Base-by-base conservation (phyloP, 2,329 filamentous ascomycete species). In the Aspergillus persii region DNA sequence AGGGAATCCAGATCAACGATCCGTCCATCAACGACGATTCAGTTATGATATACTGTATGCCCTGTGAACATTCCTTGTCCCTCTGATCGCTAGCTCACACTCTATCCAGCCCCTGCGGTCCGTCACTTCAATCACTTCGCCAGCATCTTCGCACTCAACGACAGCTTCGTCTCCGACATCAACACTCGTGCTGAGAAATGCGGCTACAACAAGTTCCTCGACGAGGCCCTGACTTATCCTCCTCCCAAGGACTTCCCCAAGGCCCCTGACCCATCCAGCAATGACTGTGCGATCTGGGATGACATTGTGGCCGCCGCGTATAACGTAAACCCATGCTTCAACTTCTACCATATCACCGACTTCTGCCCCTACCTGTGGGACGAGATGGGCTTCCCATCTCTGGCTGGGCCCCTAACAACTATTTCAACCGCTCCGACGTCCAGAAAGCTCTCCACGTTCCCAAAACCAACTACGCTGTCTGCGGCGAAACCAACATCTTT, bases 291-390 rank as follows among this genome's bases (percentile, higher is more conserved):
- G 44, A 68, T 90, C 11, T 88, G 82, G 70, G 72, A 81, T 53
- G 78, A 82, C 15, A 83, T 90, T 29, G 76, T 77, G 63, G 66
- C 78, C 0, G 87, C 85, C n/a, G 82, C 83, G 6, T 64, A 77
- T 3, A 69, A 79, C 3, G 73, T 86, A 46, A 94, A 94, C 76
- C 90, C 90, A 0, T 94, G 91, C 79, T 95, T 89, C 76, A 87
- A 91, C 71, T 79, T 89, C 6, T 93, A 92, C 74, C 84, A 90
- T 48, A 82, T 93, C 4, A 84, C 84, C 0, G 88, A 86, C 6
- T 89, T 86, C 3, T 94, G 90, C 68, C 90, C 90, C 0, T 69
- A 86, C 8, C 77, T 85, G 2, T 90, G 84, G 81, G 85, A 91
- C 62, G 83, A 87, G 0, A 80, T 92, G 26, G 85, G 86, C 4